Evolutionary conservation across 2,329 filamentous ascomycete species (phyloP).

Genomic region (Xylariaceae sp.): DNA sequence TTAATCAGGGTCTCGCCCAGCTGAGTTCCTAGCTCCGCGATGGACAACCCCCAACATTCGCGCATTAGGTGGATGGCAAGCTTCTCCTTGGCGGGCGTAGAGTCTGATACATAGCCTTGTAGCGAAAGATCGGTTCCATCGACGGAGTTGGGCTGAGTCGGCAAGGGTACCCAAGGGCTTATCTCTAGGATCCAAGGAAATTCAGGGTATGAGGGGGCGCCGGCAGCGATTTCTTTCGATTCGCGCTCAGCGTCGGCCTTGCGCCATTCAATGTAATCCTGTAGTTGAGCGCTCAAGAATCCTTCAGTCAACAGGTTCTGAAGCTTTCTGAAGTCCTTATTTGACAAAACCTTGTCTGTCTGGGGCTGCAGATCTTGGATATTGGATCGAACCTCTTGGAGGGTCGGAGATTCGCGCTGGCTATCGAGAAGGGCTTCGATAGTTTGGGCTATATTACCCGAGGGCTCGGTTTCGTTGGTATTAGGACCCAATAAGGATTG

Average conservation of each 20-base stretch:
- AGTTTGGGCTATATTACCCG: slow-evolving; percentile 37
- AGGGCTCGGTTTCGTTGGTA: slow-evolving; percentile 1
- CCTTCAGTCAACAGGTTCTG: slow-evolving; percentile 48
- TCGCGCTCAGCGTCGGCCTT: background rate
- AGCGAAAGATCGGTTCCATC: slow-evolving; percentile 33
- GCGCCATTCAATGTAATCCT: slow-evolving; percentile 46
- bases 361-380: slow-evolving; percentile 57
- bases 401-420: slow-evolving; percentile 36
- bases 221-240: background rate
- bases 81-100: slow-evolving; percentile 48
- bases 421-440: slow-evolving; percentile 44
- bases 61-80: slow-evolving; percentile 54
- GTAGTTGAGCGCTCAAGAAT: slow-evolving; percentile 56
- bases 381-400: slow-evolving; percentile 50
- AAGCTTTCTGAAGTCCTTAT: slow-evolving; percentile 52
- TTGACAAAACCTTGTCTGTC: slow-evolving; percentile 46
- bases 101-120: slow-evolving; percentile 40
- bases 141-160: slow-evolving; percentile 13
- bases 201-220: slow-evolving; percentile 7
- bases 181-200: slow-evolving; percentile 51
- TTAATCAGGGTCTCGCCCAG: slow-evolving; percentile 51
- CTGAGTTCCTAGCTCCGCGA: slow-evolving; percentile 52
- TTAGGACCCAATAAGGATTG: background rate
- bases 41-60: slow-evolving; percentile 57
- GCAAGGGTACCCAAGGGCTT: slow-evolving; percentile 51